Base-by-base conservation (phyloP, 2,329 filamentous ascomycete genomes). In the Fusarium gaditjirri region DNA sequence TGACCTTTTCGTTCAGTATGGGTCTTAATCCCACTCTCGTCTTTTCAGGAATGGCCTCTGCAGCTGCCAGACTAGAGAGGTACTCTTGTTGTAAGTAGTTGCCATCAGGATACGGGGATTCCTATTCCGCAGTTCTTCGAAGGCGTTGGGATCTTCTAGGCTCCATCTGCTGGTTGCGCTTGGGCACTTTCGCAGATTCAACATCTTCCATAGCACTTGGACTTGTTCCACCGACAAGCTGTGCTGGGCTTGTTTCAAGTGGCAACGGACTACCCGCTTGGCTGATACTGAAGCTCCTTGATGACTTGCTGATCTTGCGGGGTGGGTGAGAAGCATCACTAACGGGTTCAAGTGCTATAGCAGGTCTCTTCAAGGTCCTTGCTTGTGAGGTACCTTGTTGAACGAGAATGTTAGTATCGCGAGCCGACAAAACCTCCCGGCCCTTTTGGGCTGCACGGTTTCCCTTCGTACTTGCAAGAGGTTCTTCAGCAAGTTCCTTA, bases 221-320 rank as follows among this genome's bases (percentile, higher is more conserved):
- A 21, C 41, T 52, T 43, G 56, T 36, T 31, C 56, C 49, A 23
- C 56, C 43, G 9, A 44, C 50, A 9, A 52, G 52, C 8, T 47
- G 49, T n/a, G 25, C 36, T 21, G 49, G 58, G 6, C 52, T 52
- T 25, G 42, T 50, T 25, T 55, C 67, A 25, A 63, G n/a, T 13
- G 70, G 75, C 21, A 77, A 55, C 1, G 77, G 77, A n/a, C 77
- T 79, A 17, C 77, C 78, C 12, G 52, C 71, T 23, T 77, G 77
- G 12, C 76, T 77, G 25, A 79, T 38, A 43, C 76, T 79, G 52
- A 78, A 77, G 31, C 65, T 73, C 29, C 75, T 71, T n/a, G 67
- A 61, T 12, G 49, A n/a, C 36, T 65, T 75, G 8, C 57, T 61
- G 5, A 23, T 44, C 53, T 74, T 76, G 10, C 59, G 64, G 39